Evolutionary conservation across 352 stramenopile genomes (phyloP).

Genomic region (Phytophthora tubulina): DNA sequence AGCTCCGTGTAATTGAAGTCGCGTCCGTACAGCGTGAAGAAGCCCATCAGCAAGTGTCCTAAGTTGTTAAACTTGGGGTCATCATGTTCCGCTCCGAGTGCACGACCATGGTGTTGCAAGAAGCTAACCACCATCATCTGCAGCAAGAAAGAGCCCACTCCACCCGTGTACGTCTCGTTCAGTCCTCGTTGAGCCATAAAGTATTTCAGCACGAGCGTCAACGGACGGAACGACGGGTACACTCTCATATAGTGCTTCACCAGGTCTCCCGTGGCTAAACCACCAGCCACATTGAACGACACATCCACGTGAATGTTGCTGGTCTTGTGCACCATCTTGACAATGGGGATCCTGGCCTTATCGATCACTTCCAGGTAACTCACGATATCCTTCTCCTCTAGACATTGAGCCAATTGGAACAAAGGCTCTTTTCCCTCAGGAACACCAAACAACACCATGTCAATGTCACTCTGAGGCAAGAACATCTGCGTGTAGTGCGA

Average conservation of each 20-base stretch:
- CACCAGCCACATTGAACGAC: slow-evolving; percentile 91
- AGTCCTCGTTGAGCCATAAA: slow-evolving; percentile 94
- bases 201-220: slow-evolving; percentile 96
- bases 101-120: slow-evolving; percentile 90
- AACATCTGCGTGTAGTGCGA: slow-evolving; percentile 94
- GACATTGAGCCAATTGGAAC: slow-evolving; percentile 60
- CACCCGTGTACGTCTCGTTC: slow-evolving; percentile 96
- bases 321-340: slow-evolving; percentile 95
- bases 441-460: slow-evolving; percentile 92
- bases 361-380: slow-evolving; percentile 96
- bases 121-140: slow-evolving; percentile 97
- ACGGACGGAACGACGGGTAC: slow-evolving; percentile 92
- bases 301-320: slow-evolving; percentile 93
- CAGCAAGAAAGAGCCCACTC: slow-evolving; percentile 94
- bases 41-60: slow-evolving; percentile 93
- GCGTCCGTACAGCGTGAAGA: slow-evolving; percentile 95
- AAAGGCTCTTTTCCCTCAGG: slow-evolving; percentile 63
- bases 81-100: slow-evolving; percentile 57
- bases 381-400: slow-evolving; percentile 77
- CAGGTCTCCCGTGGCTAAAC: slow-evolving; percentile 87
- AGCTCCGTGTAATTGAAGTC: slow-evolving; percentile 96
- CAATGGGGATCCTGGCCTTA: slow-evolving; percentile 95
- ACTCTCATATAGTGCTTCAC: slow-evolving; percentile 93
- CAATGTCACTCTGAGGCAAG: slow-evolving; percentile 94
- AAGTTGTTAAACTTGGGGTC: slow-evolving; percentile 91